Percentiles rank a stretch among this genome's conserved stretches.
These are phyloP conservation scores for Xylaria acuta DNA, from an alignment of 495 filamentous ascomycete species.

Conservation along the genomic window DNA sequence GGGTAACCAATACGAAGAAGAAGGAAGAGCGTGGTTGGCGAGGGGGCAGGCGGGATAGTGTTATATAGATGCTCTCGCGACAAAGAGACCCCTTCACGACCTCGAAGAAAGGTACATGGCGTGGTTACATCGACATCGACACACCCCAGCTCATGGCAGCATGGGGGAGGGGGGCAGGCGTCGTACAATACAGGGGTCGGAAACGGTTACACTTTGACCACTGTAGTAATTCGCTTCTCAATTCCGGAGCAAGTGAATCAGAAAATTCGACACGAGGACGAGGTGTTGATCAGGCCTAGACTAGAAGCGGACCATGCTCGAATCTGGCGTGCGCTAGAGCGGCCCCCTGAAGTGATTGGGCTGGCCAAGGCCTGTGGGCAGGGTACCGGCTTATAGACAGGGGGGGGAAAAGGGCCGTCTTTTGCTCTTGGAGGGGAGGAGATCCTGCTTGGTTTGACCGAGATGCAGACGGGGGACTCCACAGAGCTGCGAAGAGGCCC, in stretches of 20 bases:
- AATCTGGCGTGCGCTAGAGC: constrained; percentile 33
- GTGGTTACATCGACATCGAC: constrained; percentile 27
- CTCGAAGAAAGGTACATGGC: constrained; percentile 27
- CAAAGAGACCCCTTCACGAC: constrained; percentile 8
- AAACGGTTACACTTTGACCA: constrained; percentile 27
- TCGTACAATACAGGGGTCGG: constrained; percentile 13
- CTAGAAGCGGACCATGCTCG: constrained; percentile 32
- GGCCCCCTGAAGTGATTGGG: constrained; percentile 34
- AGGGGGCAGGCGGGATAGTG: constrained; percentile 29
- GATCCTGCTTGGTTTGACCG: constrained; percentile 41
- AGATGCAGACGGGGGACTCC: constrained; percentile 29
- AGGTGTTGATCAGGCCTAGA: constrained; percentile 39
- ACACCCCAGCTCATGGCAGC: constrained; percentile 22
- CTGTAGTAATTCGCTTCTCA: constrained; percentile 26
- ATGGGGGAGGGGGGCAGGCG: not conserved
- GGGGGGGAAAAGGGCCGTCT: constrained; percentile 45
- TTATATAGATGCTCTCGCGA: constrained; percentile 26
- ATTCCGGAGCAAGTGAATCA: constrained; percentile 29
- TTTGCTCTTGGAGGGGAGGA: constrained; percentile 32
- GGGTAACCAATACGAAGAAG: constrained; percentile 12
- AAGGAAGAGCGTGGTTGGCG: not conserved
- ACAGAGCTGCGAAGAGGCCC: constrained; percentile 22
- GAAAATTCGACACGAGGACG: constrained; percentile 34
- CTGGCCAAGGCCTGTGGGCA: constrained; percentile 31
- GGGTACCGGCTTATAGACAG: constrained; percentile 37